Evolutionary conservation across 371 early-diverging fungal genomes (phyloP), one percentile per base, ranked within the genome.

Genomic region (Paramicrosporidium saccamoebae): DNA sequence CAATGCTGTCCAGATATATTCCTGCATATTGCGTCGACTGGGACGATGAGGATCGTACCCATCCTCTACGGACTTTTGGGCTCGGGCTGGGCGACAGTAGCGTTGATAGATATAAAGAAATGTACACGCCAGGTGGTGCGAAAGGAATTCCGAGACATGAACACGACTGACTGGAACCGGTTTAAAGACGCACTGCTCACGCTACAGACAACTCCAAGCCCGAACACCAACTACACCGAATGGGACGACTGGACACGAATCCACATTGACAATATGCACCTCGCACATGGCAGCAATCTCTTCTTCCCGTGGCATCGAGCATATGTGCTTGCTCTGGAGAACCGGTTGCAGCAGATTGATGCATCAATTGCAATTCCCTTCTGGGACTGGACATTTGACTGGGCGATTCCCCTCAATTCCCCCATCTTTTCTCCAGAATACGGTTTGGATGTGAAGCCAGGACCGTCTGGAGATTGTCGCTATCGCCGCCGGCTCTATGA

Each of bases 341-440:
- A 27, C 21, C 25, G 32, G 17, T 32, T 49, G 5, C 39, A 40
- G 12, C 12, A 24, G 18, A 37, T 45, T 20, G 36, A 53, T 27
- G 32, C 48, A 9, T 31, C 27, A 26, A 41, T 52, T 28, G 26
- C 32, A n/a, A 29, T 52, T 7, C 54, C 54, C 18, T 54, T 50
- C 39, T 54, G 52, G 52, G 43, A 50, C 12, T 32, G 29, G 24
- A 15, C 36, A 18, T 22, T 27, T 4, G 37, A 40, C 24, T 39
- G 20, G 16, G 27, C 23, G 27, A 25, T 37, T 24, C 41, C 44
- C 5, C 23, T 33, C 0, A 27, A 14, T 3, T 36, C 35, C 17
- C 27, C 30, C 8, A 22, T 48, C 2, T 37, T 46, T 22, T 16
- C 24, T 10, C 7, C 32, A 2, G n/a, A n/a, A 16, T 19, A n/a